A percentile compares a stretch with the other conserved stretches of the same genome.
Evolutionary conservation across 225 moss, liverwort and hornwort species (phyloP).

Genomic region (Physcomitrium patens): DNA sequence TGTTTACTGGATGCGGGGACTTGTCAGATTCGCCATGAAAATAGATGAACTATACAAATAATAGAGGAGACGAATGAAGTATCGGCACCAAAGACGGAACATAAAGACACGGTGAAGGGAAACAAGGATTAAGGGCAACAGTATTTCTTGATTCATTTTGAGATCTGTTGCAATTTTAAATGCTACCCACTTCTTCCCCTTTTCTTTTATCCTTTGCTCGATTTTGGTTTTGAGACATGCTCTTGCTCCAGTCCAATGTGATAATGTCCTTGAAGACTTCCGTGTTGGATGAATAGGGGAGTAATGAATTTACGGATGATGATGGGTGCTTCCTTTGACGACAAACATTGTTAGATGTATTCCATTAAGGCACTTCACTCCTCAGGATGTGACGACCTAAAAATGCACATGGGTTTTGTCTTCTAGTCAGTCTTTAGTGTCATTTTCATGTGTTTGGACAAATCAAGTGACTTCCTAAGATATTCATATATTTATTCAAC

Average conservation of each 20-base stretch:
- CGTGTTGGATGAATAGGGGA: not conserved
- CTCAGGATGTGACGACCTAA: too few species aligned
- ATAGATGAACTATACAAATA: not conserved
- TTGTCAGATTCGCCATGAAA: too few species aligned
- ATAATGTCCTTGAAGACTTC: not conserved
- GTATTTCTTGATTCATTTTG: not conserved
- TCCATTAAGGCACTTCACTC: too few species aligned
- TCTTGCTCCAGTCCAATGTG: too few species aligned
- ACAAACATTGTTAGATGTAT: not conserved
- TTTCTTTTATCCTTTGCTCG: too few species aligned
- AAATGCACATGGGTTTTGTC: too few species aligned
- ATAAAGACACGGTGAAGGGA: not conserved
- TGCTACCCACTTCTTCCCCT: too few species aligned
- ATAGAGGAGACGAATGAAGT: slow-evolving; percentile 16
- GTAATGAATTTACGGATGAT: not conserved
- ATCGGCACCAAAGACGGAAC: slow-evolving; percentile 34
- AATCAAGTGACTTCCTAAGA: too few species aligned
- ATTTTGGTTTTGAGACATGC: too few species aligned
- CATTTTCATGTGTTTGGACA: too few species aligned
- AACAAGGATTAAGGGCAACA: not conserved
- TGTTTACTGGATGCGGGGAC: not conserved
- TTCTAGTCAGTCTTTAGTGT: too few species aligned
- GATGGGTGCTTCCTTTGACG: not conserved
- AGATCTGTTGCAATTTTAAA: not conserved
- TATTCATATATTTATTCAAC: too few species aligned